Percentiles rank a stretch among this genome's conserved stretches.
phyloP scores from a whole-genome alignment of 2,329 filamentous ascomycete genomes.

The Ophiocordyceps camponoti-leonardi region DNA sequence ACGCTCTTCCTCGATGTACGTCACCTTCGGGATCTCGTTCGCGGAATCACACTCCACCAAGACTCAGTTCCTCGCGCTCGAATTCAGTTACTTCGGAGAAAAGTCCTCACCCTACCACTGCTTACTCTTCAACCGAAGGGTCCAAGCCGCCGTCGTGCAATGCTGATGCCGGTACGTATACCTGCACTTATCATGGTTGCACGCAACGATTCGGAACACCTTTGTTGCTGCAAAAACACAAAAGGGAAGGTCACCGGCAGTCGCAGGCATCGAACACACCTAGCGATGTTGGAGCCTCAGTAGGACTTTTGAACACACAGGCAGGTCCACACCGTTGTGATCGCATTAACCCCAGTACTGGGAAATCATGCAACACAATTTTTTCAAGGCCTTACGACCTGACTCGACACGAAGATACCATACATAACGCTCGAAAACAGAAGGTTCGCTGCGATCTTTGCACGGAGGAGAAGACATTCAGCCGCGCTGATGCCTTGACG shows the following conservation, averaged over 20 bases:
- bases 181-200: constrained; percentile 90
- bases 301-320: constrained; percentile 60
- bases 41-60: constrained; percentile 11
- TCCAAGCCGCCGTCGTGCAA: constrained; percentile 42
- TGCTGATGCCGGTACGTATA: constrained; percentile 79
- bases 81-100: constrained; percentile 22
- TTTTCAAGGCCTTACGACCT: constrained; percentile 95
- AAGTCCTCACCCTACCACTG: constrained; percentile 5
- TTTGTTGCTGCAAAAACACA: constrained; percentile 79
- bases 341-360: constrained; percentile 84
- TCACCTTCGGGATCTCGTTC: background rate
- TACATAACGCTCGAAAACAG: constrained; percentile 85
- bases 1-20: background rate
- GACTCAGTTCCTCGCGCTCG: constrained; percentile 25
- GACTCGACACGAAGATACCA: constrained; percentile 91
- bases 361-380: constrained; percentile 84
- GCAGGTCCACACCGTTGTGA: constrained; percentile 87
- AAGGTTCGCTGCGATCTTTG: constrained; percentile 89
- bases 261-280: constrained; percentile 27
- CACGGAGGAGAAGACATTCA: constrained; percentile 94
- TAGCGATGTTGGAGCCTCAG: constrained; percentile 22
- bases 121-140: constrained; percentile 12
- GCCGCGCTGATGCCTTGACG: constrained; percentile 83
- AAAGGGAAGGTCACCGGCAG: constrained; percentile 79
- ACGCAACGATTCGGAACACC: constrained; percentile 77